A percentile compares a stretch with the other conserved stretches of the same genome.
These are phyloP conservation scores for Setaria italica DNA, from an alignment of 202 grass and related monocot species.

Conservation along the genomic window DNA sequence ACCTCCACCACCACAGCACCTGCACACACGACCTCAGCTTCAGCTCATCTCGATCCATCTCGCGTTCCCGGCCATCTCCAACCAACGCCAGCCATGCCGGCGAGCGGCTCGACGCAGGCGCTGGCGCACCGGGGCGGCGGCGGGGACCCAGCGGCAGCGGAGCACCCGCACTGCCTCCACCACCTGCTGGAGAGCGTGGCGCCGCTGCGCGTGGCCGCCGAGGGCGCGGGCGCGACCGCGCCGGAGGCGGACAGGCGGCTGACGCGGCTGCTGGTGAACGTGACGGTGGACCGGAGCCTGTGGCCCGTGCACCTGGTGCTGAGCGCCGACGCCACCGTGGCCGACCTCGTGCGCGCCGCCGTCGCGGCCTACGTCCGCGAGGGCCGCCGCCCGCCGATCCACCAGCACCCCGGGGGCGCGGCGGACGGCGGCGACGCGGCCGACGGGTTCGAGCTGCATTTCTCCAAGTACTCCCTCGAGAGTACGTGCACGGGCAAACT, in stretches of 20 bases:
- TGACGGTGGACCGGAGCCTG: conserved; percentile 66
- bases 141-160: not conserved
- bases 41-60: too few species aligned
- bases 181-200: not conserved
- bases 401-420: not conserved
- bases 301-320: conserved; percentile 59
- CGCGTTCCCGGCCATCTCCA: not conserved
- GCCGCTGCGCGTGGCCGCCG: not conserved
- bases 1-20: not conserved
- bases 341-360: conserved; percentile 50
- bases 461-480: conserved; percentile 62
- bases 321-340: conserved; percentile 49
- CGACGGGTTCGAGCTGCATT: conserved; percentile 48
- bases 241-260: not conserved
- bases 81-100: conserved; percentile 17
- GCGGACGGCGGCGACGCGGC: not conserved
- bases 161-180: not conserved
- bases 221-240: not conserved
- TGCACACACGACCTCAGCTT: not conserved
- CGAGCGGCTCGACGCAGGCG: not conserved
- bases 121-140: not conserved
- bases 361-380: conserved; percentile 41
- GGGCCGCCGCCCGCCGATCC: conserved; percentile 38
- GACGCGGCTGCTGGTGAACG: conserved; percentile 67
- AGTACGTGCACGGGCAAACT: conserved; percentile 19